Percentiles rank a stretch among this genome's conserved stretches.
These are phyloP conservation scores for Fusarium sp. DNA, from an alignment of 2,329 filamentous ascomycete species.

Conservation along the genomic window DNA sequence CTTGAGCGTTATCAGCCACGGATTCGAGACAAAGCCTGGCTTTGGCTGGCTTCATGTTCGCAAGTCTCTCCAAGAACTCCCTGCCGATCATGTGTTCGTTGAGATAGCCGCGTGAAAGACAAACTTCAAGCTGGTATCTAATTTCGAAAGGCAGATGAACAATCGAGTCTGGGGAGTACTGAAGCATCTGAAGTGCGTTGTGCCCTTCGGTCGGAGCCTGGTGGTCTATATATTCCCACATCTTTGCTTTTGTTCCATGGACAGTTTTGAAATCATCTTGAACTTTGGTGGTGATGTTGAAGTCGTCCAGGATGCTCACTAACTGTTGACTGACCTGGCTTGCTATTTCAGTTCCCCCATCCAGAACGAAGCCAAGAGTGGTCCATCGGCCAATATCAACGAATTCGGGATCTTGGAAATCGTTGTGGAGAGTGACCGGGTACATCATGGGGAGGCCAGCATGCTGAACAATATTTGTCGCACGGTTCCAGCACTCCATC, in stretches of 20 bases:
- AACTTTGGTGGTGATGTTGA: slow-evolving; percentile 70
- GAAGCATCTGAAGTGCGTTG: slow-evolving; percentile 45
- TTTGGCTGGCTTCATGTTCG: slow-evolving; percentile 52
- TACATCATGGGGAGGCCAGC: slow-evolving; percentile 44
- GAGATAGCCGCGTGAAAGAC: slow-evolving; percentile 81
- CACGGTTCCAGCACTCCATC: slow-evolving; percentile 60
- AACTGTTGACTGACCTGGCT: slow-evolving; percentile 55
- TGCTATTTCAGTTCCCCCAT: slow-evolving; percentile 35
- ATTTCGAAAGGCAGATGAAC: slow-evolving; percentile 72
- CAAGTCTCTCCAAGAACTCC: slow-evolving; percentile 74
- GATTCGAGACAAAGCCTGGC: slow-evolving; percentile 79
- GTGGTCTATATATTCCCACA: slow-evolving; percentile 49
- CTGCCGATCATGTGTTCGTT: slow-evolving; percentile 77
- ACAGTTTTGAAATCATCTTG: slow-evolving; percentile 54
- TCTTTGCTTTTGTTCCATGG: slow-evolving; percentile 30
- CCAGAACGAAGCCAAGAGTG: slow-evolving; percentile 60
- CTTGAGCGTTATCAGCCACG: slow-evolving; percentile 70
- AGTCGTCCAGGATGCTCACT: slow-evolving; percentile 68
- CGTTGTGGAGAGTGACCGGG: slow-evolving; percentile 53
- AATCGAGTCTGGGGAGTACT: slow-evolving; percentile 17
- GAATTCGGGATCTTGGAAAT: slow-evolving; percentile 47
- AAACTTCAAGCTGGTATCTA: slow-evolving; percentile 92
- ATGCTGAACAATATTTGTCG: slow-evolving; percentile 56
- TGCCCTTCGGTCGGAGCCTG: slow-evolving; percentile 9
- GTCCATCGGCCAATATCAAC: slow-evolving; percentile 68